A percentile compares a stretch with the other conserved stretches of the same genome.
phyloP scores from a whole-genome alignment of 441 rosid genomes.

The Syzygium malaccense region DNA sequence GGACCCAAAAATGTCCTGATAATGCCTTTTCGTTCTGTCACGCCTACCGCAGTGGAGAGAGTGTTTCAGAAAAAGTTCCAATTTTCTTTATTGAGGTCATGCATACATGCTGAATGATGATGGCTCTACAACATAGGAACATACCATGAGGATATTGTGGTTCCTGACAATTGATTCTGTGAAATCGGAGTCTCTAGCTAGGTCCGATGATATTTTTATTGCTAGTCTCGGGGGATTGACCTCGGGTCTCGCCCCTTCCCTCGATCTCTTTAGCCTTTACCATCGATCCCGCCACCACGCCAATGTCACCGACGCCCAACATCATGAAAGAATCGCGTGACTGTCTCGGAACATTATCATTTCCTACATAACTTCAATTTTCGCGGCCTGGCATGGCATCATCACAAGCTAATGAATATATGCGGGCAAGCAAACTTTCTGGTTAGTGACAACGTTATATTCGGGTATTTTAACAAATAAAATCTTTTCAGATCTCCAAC shows the following conservation, averaged over 20 bases:
- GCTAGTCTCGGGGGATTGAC: not conserved
- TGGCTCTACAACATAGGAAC: not conserved
- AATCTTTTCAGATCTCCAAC: rapidly evolving
- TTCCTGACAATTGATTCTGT: not conserved
- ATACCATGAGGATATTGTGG: not conserved
- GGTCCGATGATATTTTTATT: not conserved
- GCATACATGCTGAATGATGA: not conserved
- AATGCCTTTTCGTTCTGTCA: not conserved
- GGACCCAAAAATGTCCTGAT: not conserved
- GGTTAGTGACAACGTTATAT: too few relatives aligned
- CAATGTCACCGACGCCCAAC: rapidly evolving
- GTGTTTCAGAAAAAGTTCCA: not conserved
- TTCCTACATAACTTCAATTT: not conserved
- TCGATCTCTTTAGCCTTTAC: not conserved
- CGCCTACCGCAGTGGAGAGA: not conserved
- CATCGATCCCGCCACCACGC: rapidly evolving
- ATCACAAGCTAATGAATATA: not conserved
- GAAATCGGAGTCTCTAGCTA: not conserved
- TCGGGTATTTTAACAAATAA: not conserved
- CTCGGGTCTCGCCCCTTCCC: not conserved
- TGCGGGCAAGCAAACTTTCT: not conserved
- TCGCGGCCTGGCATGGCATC: not conserved
- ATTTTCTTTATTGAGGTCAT: too few relatives aligned
- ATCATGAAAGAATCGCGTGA: not conserved
- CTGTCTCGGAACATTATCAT: not conserved